Evolutionary conservation across 345 rosid genomes (phyloP).

Genomic region (Syzygium aqueum): DNA sequence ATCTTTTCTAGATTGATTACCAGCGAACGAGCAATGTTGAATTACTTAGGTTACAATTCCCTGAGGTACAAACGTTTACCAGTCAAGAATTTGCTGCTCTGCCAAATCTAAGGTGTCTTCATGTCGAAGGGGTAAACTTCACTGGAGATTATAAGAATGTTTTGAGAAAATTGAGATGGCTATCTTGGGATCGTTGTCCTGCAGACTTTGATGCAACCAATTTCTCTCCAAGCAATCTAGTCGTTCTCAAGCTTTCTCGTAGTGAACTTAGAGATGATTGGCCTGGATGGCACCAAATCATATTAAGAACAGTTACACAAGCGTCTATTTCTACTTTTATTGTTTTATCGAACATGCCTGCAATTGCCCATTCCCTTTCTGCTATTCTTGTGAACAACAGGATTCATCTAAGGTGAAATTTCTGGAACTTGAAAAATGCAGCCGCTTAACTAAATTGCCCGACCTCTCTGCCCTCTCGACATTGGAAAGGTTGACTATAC

Average conservation of each 20-base stretch:
- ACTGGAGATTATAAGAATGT: background rate
- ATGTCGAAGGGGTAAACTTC: background rate
- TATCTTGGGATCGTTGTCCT: background rate
- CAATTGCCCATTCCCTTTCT: background rate
- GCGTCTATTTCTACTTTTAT: background rate
- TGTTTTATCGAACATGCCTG: background rate
- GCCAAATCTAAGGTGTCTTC: background rate
- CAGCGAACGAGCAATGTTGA: background rate
- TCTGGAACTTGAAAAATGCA: background rate
- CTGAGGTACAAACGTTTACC: background rate
- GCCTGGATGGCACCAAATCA: background rate
- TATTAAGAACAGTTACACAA: background rate
- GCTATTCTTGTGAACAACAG: background rate
- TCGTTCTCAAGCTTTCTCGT: background rate
- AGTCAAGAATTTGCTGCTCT: background rate
- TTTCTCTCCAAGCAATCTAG: background rate
- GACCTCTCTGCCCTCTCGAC: background rate
- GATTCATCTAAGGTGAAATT: background rate
- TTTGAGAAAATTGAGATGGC: background rate
- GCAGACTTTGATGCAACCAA: background rate
- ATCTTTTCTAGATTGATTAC: background rate
- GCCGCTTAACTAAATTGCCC: background rate
- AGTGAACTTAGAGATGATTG: background rate
- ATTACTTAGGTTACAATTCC: background rate
- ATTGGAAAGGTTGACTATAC: background rate